A percentile compares a stretch with the other conserved stretches of the same genome.
phyloP scores from a whole-genome alignment of 2,329 filamentous ascomycete genomes.

The Alternaria burnsii region DNA sequence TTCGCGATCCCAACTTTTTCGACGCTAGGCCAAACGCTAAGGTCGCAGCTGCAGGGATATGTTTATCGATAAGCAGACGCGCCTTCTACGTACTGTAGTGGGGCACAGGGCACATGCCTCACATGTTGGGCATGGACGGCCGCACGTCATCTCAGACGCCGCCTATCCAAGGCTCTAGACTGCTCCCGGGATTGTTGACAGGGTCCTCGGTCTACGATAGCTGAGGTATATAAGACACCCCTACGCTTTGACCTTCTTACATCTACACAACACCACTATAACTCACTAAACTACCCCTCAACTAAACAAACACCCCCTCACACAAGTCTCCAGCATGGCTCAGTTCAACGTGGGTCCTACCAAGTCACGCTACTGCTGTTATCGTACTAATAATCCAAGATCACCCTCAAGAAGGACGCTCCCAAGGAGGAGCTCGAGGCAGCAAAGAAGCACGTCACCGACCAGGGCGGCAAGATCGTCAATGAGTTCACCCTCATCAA shows the following conservation, averaged over 20 bases:
- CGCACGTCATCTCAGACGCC: constrained; percentile 33
- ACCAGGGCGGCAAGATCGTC: constrained; percentile 83
- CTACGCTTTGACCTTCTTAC: constrained; percentile 23
- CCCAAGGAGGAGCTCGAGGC: constrained; percentile 73
- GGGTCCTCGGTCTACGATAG: constrained; percentile 11
- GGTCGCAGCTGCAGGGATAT: constrained; percentile 30
- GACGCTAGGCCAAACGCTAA: constrained; percentile 43
- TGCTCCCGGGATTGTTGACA: constrained; percentile 4
- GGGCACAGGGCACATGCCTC: constrained; percentile 19
- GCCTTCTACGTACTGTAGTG: constrained; percentile 18
- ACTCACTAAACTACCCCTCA: background rate
- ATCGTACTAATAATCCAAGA: constrained; percentile 58
- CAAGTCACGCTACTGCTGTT: background rate
- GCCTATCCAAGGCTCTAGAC: constrained; percentile 39
- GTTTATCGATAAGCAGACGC: constrained; percentile 45
- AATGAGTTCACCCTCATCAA: constrained; percentile 89
- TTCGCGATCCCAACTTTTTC: constrained; percentile 34
- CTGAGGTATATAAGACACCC: constrained; percentile 35
- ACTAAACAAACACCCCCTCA: constrained; percentile 1
- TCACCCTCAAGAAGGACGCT: constrained; percentile 79
- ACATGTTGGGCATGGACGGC: constrained; percentile 19
- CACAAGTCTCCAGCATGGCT: constrained; percentile 19
- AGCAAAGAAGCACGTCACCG: constrained; percentile 76
- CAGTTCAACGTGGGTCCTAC: constrained; percentile 25
- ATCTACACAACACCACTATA: constrained; percentile 15